Conservation (phyloP, 2,329 filamentous ascomycete species). For the Cryphonectria parasitica region DNA sequence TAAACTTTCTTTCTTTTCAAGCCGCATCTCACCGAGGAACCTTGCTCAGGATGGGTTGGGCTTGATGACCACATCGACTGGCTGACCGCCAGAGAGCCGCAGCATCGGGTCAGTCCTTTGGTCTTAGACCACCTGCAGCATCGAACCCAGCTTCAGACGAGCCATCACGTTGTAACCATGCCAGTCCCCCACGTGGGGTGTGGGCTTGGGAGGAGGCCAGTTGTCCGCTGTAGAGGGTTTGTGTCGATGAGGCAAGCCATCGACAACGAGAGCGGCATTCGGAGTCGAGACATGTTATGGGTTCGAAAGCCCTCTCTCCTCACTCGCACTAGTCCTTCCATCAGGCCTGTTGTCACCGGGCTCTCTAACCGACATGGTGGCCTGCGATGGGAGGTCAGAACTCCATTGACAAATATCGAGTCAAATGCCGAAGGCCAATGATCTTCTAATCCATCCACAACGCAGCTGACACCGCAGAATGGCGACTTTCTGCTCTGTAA, state of each 20-base stretch:
- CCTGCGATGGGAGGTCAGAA: slow-evolving; percentile 4
- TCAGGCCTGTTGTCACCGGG: background rate
- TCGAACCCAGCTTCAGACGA: background rate
- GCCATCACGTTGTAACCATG: background rate
- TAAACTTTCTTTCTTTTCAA: background rate
- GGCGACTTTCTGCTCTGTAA: slow-evolving; percentile 1
- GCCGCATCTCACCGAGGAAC: background rate
- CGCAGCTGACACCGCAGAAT: background rate
- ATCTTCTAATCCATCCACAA: background rate
- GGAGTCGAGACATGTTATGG: background rate
- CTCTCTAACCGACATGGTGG: background rate
- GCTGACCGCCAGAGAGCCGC: slow-evolving; percentile 10
- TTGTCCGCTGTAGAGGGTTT: background rate
- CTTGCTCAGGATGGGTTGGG: background rate
- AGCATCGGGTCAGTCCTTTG: background rate
- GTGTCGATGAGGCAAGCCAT: background rate
- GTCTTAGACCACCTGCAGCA: background rate
- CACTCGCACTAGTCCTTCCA: background rate
- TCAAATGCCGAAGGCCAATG: slow-evolving; percentile 17
- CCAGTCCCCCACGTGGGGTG: background rate
- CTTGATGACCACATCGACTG: background rate
- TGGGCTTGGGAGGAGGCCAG: background rate
- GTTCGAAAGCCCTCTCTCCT: background rate
- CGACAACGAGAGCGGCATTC: background rate
- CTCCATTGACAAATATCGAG: background rate